Base-by-base conservation (phyloP, 768 basidiomycete genomes). In the Kwoniella heveanensis region DNA sequence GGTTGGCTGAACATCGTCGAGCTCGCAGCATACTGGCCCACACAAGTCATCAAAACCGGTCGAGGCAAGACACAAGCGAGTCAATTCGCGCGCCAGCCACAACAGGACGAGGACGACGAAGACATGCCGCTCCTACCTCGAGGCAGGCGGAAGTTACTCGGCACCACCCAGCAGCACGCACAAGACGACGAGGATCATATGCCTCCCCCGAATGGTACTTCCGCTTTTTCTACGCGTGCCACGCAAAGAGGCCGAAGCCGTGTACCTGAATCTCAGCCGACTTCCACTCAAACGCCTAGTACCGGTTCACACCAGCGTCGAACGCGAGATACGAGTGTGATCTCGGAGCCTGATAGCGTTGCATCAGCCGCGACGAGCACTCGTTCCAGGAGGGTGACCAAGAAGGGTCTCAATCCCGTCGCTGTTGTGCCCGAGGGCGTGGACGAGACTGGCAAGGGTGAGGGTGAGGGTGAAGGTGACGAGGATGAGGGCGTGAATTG, bases 21-120 rank as follows among this genome's bases (percentile, higher is more conserved):
- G 24, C 24, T 46, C 30, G 48, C 21, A 77, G 75, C 72, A 1
- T 77, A 72, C 54, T 77, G 76, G 76, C 63, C 64, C 1, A 55
- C 67, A 15, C 54, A 73, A 29, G 36, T 32, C 7, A n/a, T 32
- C 52, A 62, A 60, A 10, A 29, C 29, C 7, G 44, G 37, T 17
- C 29, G 53, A 32, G 51, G 50, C 46, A 54, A 61, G 32, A 37
- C 48, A 22, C 54, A 60, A 48, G 51, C 47, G 26, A 53, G 54
- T n/a, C 60, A 62, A 29, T 44, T 64, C 25, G 48, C 56, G 17
- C 26, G 53, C n/a, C 22, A 57, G 1, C 39, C 6, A 36, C 32
- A 44, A 44, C 39, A 44, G 6, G 52, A 62, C 19, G 65, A 60
- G 5, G 70, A 65, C 21, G 66, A 68, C 19, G 69, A 69, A 37